Evolutionary conservation across 2,329 filamentous ascomycete species (phyloP), one percentile per base, ranked within the genome.

Genomic region (Aspergillus sp.): DNA sequence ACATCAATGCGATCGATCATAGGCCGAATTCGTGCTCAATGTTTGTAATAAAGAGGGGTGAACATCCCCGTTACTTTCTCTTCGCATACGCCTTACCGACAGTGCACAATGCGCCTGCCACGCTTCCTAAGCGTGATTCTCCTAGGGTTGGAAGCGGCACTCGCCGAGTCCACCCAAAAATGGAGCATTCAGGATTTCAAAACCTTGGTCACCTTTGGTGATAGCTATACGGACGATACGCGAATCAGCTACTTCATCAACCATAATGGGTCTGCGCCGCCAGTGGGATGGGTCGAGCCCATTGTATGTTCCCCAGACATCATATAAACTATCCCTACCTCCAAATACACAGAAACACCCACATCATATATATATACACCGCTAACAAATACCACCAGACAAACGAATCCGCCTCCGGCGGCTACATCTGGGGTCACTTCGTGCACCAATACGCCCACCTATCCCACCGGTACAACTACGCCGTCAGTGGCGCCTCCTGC

Each of bases 151-250:
- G 57, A 56, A 17, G 19, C 43, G 19, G 19, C 55, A 1, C 38
- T 57, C 23, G 60, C 64, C 1, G 30, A 51, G 23, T 60, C 64
- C 3, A 19, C n/a, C 4, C 50, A 50, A 3, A 39, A 53, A 17
- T 65, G 62, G 63, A 57, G 55, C 1, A 57, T 41, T 1, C 19
- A 12, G 32, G 78, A 80, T 39, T 87, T 91, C 70, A 81, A 85
- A 28, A 88, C 85, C 13, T 41, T 61, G 12, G 47, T 65, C 12
- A 61, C 87, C 0, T 92, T 92, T 70, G 89, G 90, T 12, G 89
- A 92, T 73, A 91, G 88, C 74, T 92, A 89, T 70, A 91, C 89
- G 0, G 91, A 93, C 70, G 88, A 92, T 68, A 85, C 83, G 12
- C 84, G 90, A 9, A 72, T 91, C 9, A 69, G 70, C 9, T 92